Evolutionary conservation across 2,329 filamentous ascomycete genomes (phyloP), one percentile per base, ranked within the genome.

Genomic region (Neofusicoccum kwambonambiense): DNA sequence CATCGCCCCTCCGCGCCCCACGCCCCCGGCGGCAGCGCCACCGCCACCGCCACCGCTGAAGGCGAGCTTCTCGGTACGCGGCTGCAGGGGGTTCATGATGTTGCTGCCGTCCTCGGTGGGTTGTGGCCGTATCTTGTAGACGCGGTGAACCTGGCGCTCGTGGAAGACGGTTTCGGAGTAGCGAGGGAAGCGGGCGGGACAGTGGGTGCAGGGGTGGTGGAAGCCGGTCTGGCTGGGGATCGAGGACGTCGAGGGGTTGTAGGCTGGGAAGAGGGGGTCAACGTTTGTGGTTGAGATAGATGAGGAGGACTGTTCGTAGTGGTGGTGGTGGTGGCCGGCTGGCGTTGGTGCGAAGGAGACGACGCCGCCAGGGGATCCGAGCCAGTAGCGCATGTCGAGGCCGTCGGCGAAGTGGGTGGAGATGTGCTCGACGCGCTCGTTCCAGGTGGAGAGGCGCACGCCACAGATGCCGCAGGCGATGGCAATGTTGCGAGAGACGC

Each of bases 381-480:
- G 71, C 72, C 72, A 74, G 15, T 67, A 70, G 63, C 70, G 67
- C 70, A 74, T 73, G 34, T 72, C 70, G 11, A 66, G 12, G 31
- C 72, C 73, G 12, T 66, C 64, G 56, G 67, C 37, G 58, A 74
- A 75, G 62, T 75, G 73, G 17, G 51, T 37, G n/a, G 67, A 64
- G 4, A 75, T 68, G 57, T 75, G 73, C 17, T 69, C 67, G 4
- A 69, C 72, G 8, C 73, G 68, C 13, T 71, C 70, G n/a, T 64
- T 58, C 64, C 72, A 74, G 1, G 68, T 62, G 6, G 17, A 6
- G 56, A 74, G 72, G 2, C 54, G 66, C 1, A 15, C 19, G 3
- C 72, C 71, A 50, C 72, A 74, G 50, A 74, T 70, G 27, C 72
- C 72, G 64, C 73, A 75, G 41, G 71, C 67, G 12, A 75, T 67